Percentiles rank a stretch among this genome's conserved stretches.
phyloP scores from a whole-genome alignment of 495 filamentous ascomycete genomes.

The Aspergillus avenaceus region DNA sequence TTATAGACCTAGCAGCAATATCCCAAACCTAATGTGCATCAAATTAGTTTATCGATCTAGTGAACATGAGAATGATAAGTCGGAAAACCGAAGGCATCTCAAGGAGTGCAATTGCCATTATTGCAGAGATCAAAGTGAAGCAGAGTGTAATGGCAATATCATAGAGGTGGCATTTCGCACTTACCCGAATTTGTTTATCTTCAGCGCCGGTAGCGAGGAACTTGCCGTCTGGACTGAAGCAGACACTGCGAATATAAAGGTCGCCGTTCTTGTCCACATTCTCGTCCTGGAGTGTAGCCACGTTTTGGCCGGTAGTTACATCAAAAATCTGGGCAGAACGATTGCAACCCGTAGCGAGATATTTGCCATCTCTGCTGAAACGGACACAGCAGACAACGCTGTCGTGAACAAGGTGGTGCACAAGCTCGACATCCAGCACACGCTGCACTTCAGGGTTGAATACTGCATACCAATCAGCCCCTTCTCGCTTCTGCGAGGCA shows the following conservation, averaged over 20 bases:
- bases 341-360: conserved; percentile 86
- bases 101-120: neutral
- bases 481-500: conserved; percentile 76
- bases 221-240: conserved; percentile 87
- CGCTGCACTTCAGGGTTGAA: conserved; percentile 84
- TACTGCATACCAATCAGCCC: conserved; percentile 81
- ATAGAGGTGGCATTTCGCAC: conserved; percentile 39
- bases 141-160: neutral
- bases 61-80: too few relatives aligned
- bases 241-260: conserved; percentile 86
- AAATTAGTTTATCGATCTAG: conserved; percentile 7
- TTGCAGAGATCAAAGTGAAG: neutral
- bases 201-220: conserved; percentile 87
- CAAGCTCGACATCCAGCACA: conserved; percentile 78
- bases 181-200: conserved; percentile 85
- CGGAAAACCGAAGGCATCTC: too few relatives aligned
- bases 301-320: conserved; percentile 70
- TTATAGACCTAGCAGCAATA: conserved; percentile 68
- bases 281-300: conserved; percentile 78
- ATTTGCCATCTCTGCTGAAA: conserved; percentile 85
- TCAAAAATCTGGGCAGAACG: conserved; percentile 88
- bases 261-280: conserved; percentile 78
- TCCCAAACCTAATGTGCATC: conserved; percentile 72
- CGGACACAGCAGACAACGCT: conserved; percentile 89
- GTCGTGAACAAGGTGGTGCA: conserved; percentile 82